Base-by-base conservation (phyloP, 768 basidiomycete species). In the Leccinum variicolor region DNA sequence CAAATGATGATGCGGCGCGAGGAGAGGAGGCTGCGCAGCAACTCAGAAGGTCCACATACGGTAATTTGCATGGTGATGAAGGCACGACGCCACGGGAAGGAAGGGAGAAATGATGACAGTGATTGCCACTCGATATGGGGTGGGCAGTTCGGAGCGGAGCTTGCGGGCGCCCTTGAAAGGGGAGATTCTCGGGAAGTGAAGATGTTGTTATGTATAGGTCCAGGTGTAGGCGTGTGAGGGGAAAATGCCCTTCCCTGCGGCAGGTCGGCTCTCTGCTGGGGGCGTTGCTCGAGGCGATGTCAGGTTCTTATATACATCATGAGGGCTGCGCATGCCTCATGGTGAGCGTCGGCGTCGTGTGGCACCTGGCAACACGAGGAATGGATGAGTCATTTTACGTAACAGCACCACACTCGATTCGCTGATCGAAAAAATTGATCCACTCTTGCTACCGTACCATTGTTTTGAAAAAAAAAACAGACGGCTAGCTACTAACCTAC, bases 1-100 rank as follows among this genome's bases (percentile, higher is more conserved):
- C 41, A 43, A 43, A 61, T 69, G 67, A 47, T 58, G 53, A 66
- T 63, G 66, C 51, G 46, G 66, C 57, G 55, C 49, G 5, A 47
- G 41, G 41, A 43, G 36, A 58, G 34, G 60, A 63, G 66, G 66
- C 66, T 64, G 62, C 57, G 67, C 55, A 63, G 58, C 28, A 47
- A 45, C 36, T 39, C 26, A 60, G 56, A 60, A 60, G 53, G 50
- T 19, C 39, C 29, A 43, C 29, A 51, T 50, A 41, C 19, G 54
- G 65, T 62, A 69, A 50, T 26, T 54, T 55, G 56, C 25, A 23
- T 47, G 46, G 23, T 26, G 19, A 36, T 23, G 58, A 65, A 61
- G 64, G 49, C 48, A 59, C 57, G 55, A 39, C 49, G 54, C 45
- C 51, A 55, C 39, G 31, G 53, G 56, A 66, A 51, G 64, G 67